These are phyloP conservation scores for Nannochloris sp. DNA, from an alignment of 139 green algal species.

Conservation along the genomic window DNA sequence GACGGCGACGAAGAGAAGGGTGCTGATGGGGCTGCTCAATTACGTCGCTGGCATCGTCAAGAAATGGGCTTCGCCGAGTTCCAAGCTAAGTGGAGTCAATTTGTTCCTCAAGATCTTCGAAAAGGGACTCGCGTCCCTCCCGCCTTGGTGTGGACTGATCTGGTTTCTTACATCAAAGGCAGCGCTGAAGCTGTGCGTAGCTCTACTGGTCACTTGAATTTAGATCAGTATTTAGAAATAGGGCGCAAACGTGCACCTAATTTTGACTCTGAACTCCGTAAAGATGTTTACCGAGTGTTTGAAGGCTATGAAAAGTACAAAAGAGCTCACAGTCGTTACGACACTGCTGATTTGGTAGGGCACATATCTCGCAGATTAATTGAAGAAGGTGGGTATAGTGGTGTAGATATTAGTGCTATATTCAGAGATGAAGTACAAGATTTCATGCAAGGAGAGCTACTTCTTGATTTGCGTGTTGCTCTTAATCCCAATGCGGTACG, in stretches of 20 bases:
- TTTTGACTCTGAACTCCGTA: conserved; percentile 47
- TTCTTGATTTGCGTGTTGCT: conserved; percentile 52
- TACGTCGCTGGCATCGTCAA: too few relatives aligned
- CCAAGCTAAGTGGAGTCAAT: too few relatives aligned
- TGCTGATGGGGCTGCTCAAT: too few relatives aligned
- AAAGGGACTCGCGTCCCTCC: conserved; percentile 27
- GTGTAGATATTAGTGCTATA: conserved; percentile 49
- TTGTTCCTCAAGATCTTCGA: conserved; percentile 31
- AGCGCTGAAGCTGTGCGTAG: conserved; percentile 45
- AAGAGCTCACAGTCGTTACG: conserved; percentile 23
- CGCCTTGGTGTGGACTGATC: conserved; percentile 56
- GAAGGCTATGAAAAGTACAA: conserved; percentile 45
- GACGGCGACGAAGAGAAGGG: conserved; percentile 1
- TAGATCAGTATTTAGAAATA: too few relatives aligned
- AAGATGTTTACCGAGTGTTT: conserved; percentile 58
- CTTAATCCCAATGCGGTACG: conserved; percentile 37
- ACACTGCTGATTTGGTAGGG: conserved; percentile 53
- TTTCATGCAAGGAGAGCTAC: conserved; percentile 69
- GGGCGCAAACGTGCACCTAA: too few relatives aligned
- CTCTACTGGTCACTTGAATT: too few relatives aligned
- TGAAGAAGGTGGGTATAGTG: conserved; percentile 40
- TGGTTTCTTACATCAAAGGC: conserved; percentile 73
- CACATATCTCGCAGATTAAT: conserved; percentile 49
- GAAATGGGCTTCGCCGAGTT: too few relatives aligned
- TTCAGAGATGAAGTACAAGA: conserved; percentile 83